Base-by-base conservation (phyloP, 768 basidiomycete genomes). In the Amanita phalloides region DNA sequence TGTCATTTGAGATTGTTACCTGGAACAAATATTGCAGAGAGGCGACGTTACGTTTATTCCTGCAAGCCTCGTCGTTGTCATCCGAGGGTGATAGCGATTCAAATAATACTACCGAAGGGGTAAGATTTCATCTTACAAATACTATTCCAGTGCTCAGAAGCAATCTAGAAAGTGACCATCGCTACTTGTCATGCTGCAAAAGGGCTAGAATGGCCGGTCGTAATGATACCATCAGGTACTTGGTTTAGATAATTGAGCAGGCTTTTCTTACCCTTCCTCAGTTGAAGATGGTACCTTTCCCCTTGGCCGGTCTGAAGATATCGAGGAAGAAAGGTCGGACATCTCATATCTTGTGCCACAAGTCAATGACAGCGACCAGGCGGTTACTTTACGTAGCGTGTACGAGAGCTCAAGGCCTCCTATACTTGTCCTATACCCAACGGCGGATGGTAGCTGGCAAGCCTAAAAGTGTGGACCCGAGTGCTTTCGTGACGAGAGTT, bases 121-220 rank as follows among this genome's bases (percentile, higher is more conserved):
- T 51, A 30, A 7, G 35, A 9, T 46, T 42, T 25, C 20, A 37
- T 43, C 20, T 26, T 35, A n/a, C 6, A 35, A 5, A 28, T 6
- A 10, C 8, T 2, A 47, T 7, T 37, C 10, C 33, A 35, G 45
- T 13, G 2, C 28, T 39, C 55, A 20, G 37, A 10, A 26, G 13
- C 23, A 37, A 21, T 23, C 26, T 49, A 89, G 85, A 88, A 84
- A 75, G 89, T 93, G 6, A 85, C 82, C 1, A 80, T 93, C 41
- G 75, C 84, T 1, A 94, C 91, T 0, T 90, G 90, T 50, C 91
- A 95, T 67, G 79, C 89, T 32, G 90, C 90, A 0, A 95, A 95
- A 63, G 90, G 91, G 0, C 69, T 93, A 6, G 91, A 95, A 64
- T 95, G 90, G 90, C 90, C 91, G 1, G 85, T 92, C 1, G 89